Evolutionary conservation across 176 grass and related monocot genomes (phyloP), one percentile per base, ranked within the genome.

Genomic region (Triticum dicoccoides): DNA sequence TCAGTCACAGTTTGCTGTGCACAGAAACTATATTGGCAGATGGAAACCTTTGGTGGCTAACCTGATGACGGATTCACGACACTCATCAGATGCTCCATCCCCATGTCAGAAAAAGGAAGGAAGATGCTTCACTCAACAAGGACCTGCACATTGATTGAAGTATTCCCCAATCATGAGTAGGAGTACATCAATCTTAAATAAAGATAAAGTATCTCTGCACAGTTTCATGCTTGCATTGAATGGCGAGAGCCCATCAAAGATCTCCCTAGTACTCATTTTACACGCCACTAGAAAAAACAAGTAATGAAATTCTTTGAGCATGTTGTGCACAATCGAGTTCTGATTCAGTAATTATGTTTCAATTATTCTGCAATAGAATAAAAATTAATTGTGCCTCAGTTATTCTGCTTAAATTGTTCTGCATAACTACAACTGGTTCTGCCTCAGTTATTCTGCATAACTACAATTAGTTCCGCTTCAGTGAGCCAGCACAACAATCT

Each of bases 31-130:
- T n/a, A 64, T 44, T 15, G 34, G 37, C 11, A 8, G 39, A 51
- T 30, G 6, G 3, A 35, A 71, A 84, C 74, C 21, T 20, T 24
- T 13, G 35, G 0, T 35, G 0, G 33, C 15, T 51, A 86, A 94
- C 92, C 92, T 89, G 89, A 85, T 44, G 84, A 81, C 65, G 37
- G 83, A 62, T 81, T 89, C 13, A 25, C 58, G 9, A 72, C 66
- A 65, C 62, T 87, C 70, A 38, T 56, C 61, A 84, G 5, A 84
- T 82, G 76, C 75, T 84, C 87, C 80, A 92, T 72, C n/a, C 81
- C 91, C 87, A 92, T 84, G 73, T 61, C 83, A 18, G 7, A 65
- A 83, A 83, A 58, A 80, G 71, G 39, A 52, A 69, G 18, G 38
- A 64, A n/a, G 45, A 73, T 82, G 24, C 38, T 85, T 87, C 37